These are phyloP conservation scores for Sporothrix luriei DNA, from an alignment of 2,329 filamentous ascomycete species.

Conservation along the genomic window DNA sequence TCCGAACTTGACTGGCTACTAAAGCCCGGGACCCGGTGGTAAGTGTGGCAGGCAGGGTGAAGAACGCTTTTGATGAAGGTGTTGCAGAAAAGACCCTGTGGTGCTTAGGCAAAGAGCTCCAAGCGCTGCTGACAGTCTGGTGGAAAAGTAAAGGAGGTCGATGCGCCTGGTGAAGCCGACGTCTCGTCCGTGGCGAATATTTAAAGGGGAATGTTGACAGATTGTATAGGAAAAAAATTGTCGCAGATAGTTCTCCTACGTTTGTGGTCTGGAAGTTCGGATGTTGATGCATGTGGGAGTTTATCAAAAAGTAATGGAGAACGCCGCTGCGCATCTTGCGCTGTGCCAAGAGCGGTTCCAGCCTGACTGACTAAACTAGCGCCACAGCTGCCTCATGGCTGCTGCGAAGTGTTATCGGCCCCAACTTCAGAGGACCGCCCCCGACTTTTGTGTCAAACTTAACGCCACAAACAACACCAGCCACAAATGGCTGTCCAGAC, in stretches of 20 bases:
- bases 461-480: conserved; percentile 4
- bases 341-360: conserved; percentile 4
- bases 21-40: background rate
- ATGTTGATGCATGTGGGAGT: background rate
- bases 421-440: background rate
- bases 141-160: background rate
- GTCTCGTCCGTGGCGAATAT: background rate
- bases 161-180: background rate
- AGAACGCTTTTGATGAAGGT: background rate
- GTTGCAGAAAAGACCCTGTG: background rate
- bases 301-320: background rate
- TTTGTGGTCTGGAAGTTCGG: background rate
- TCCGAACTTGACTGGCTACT: conserved; percentile 21
- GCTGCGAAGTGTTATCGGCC: background rate
- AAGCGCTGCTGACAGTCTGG: background rate
- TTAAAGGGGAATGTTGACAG: too few relatives aligned
- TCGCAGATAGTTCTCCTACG: background rate
- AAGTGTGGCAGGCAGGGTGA: too few relatives aligned
- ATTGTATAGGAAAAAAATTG: too few relatives aligned
- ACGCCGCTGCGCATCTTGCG: background rate
- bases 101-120: background rate
- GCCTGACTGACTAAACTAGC: conserved; percentile 29
- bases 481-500: background rate
- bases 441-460: too few relatives aligned
- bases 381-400: conserved; percentile 33